Percentiles rank a stretch among this genome's conserved stretches.
phyloP scores from a whole-genome alignment of 257 asterid genomes.

The Petrea volubilis region DNA sequence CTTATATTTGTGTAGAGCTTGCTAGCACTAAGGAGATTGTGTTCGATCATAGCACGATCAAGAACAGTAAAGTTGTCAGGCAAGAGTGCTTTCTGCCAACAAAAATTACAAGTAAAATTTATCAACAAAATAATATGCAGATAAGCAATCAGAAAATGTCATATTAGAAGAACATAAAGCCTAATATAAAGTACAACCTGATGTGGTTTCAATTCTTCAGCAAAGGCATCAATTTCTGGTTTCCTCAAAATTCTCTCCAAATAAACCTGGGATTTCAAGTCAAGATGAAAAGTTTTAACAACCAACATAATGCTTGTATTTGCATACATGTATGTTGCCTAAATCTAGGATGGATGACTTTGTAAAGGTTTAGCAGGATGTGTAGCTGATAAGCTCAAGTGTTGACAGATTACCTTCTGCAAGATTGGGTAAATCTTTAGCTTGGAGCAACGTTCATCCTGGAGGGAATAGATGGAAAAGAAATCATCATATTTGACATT shows the following conservation, averaged over 20 bases:
- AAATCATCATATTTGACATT: conserved; percentile 9
- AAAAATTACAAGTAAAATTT: conserved; percentile 13
- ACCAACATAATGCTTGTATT: not conserved
- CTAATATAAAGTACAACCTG: conserved; percentile 49
- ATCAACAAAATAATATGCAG: not conserved
- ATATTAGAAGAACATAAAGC: not conserved
- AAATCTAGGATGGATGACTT: not conserved
- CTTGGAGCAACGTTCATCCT: conserved; percentile 99
- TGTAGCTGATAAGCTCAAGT: conserved; percentile 17
- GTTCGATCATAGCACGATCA: conserved; percentile 99
- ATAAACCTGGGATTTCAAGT: conserved; percentile 66
- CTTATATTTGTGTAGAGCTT: conserved; percentile 95
- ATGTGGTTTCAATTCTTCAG: conserved; percentile 96
- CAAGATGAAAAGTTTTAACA: conserved; percentile 19
- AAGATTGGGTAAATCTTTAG: conserved; percentile 88
- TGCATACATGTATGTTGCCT: not conserved
- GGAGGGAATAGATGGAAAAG: conserved; percentile 27
- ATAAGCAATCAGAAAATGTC: conserved; percentile 15
- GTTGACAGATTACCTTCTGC: conserved; percentile 74
- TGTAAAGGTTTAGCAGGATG: conserved; percentile 4
- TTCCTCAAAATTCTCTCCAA: conserved; percentile 94
- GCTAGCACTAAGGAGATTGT: conserved; percentile 96
- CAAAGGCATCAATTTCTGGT: conserved; percentile 96
- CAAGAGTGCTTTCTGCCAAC: conserved; percentile 80
- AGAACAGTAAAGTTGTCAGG: conserved; percentile 95